Evolutionary conservation across 805 yeast species (phyloP).

Genomic region (Candida railenensis): DNA sequence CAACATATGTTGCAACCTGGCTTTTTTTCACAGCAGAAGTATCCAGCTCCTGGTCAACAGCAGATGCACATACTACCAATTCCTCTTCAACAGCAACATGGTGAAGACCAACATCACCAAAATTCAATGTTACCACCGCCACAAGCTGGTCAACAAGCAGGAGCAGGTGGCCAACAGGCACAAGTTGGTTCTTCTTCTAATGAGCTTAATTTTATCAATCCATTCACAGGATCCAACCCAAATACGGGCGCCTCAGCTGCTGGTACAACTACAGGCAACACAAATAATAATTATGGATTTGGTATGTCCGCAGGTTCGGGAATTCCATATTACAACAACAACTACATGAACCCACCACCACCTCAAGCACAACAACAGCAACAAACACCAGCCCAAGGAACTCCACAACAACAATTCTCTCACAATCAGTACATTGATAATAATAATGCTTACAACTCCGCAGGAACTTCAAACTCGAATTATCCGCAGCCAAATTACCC

Average conservation of each 20-base stretch:
- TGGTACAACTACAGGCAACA: neutral
- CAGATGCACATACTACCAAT: slow-evolving; percentile 6
- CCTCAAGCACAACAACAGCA: slow-evolving; percentile 7
- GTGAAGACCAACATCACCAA: slow-evolving; percentile 7
- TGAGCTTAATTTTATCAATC: slow-evolving; percentile 4
- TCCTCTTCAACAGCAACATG: slow-evolving; percentile 3
- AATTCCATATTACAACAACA: slow-evolving; percentile 1
- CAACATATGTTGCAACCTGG: slow-evolving; percentile 9
- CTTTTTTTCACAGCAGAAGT: slow-evolving; percentile 4
- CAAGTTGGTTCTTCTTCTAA: neutral
- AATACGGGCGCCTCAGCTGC: neutral
- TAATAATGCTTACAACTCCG: slow-evolving; percentile 8
- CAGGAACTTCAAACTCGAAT: slow-evolving; percentile 3
- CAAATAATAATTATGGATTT: slow-evolving; percentile 1
- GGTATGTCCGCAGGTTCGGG: slow-evolving; percentile 2
- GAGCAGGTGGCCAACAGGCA: neutral
- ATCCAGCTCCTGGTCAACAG: neutral
- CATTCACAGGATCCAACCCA: slow-evolving; percentile 2
- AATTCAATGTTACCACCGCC: neutral
- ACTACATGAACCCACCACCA: slow-evolving; percentile 8
- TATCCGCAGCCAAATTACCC: slow-evolving; percentile 6
- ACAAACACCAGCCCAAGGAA: slow-evolving; percentile 6
- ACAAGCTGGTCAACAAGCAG: slow-evolving; percentile 4
- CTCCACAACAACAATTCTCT: slow-evolving; percentile 5
- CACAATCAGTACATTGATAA: slow-evolving; percentile 2